Base-by-base conservation (phyloP, 2,329 filamentous ascomycete species). In the Botrytis paeoniae region DNA sequence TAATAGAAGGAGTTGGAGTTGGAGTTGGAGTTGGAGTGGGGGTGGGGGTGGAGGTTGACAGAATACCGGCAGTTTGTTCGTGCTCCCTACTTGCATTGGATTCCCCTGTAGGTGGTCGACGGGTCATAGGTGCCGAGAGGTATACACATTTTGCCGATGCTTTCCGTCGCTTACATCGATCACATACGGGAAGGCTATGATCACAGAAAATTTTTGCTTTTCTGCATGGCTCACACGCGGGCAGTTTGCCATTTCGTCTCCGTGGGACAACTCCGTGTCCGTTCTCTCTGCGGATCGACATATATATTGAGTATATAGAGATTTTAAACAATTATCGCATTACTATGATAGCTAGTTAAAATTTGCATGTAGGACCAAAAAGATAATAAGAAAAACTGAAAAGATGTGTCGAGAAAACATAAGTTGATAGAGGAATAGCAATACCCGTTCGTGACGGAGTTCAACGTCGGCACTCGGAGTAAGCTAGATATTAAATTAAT, bases 131-230 rank as follows among this genome's bases (percentile, higher is more conserved):
- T 8, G 78, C 78, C 3, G 75, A 73, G 43, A 78, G 60, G 66
- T 80, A 80, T 29, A 78, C 69, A 62, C 79, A 80, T 68, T 76
- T 78, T 18, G 68, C 72, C 39, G 69, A 59, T 35, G 76, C 62
- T 51, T 78, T 78, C 72, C 76, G 76, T n/a, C 76, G 74, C 68
- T 74, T 75, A 74, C 78, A 80, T 39, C 78, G 65, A 14, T 75
- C 74, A 68, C 78, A 80, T 18, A 76, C 62, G 14, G 79, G 79
- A 9, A 79, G 66, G 1, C 74, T 70, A 54, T 80, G 78, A 64
- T 80, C 78, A 70, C 78, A 80, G 54, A 76, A 74, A 39, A 78
- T 76, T 66, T 80, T 80, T 14, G 79, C 78, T 62, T 78, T 78
- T 20, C 79, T 74, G 73, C 79, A 79, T 35, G 78, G 74, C 57